A percentile compares a stretch with the other conserved stretches of the same genome.
These are phyloP conservation scores for Edaphochlamys debaryana DNA, from an alignment of 139 green algal genomes.

Conservation along the genomic window DNA sequence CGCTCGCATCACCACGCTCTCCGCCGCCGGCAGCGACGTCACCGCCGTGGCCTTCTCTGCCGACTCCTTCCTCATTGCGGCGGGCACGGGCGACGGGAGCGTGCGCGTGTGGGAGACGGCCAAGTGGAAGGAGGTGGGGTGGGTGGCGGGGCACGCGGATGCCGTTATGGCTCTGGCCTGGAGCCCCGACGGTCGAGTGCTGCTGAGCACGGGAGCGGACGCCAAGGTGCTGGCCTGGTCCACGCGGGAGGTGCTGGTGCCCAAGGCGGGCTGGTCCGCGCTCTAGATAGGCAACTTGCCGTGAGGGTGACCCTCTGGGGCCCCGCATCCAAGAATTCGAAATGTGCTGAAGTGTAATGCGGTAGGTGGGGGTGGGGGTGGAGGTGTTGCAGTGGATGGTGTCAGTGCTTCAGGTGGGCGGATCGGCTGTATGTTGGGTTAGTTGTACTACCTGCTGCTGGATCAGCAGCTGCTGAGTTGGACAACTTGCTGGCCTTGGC, in stretches of 20 bases:
- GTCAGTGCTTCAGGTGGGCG: too few species aligned
- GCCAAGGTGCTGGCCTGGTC: neutral
- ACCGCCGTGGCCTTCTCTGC: neutral
- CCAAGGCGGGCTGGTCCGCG: neutral
- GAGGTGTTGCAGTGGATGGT: too few species aligned
- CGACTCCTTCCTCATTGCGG: slow-evolving; percentile 13
- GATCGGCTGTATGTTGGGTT: too few species aligned
- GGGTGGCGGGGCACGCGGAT: neutral
- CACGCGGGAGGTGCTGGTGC: slow-evolving; percentile 14
- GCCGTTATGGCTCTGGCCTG: neutral
- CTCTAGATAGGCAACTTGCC: too few species aligned
- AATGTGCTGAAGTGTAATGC: too few species aligned
- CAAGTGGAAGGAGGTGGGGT: slow-evolving; percentile 17
- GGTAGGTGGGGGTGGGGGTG: too few species aligned
- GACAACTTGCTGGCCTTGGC: too few species aligned
- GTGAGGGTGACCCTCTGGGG: too few species aligned
- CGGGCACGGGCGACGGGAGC: neutral
- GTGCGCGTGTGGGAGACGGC: slow-evolving; percentile 17
- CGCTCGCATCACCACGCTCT: neutral
- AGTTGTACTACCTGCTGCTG: too few species aligned
- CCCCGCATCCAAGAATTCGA: too few species aligned
- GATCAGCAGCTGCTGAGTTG: too few species aligned
- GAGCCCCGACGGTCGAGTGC: neutral
- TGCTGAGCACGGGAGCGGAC: neutral
- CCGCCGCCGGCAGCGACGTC: neutral